Base-by-base conservation (phyloP, 768 basidiomycete genomes). In the Podaxis rugospora region DNA sequence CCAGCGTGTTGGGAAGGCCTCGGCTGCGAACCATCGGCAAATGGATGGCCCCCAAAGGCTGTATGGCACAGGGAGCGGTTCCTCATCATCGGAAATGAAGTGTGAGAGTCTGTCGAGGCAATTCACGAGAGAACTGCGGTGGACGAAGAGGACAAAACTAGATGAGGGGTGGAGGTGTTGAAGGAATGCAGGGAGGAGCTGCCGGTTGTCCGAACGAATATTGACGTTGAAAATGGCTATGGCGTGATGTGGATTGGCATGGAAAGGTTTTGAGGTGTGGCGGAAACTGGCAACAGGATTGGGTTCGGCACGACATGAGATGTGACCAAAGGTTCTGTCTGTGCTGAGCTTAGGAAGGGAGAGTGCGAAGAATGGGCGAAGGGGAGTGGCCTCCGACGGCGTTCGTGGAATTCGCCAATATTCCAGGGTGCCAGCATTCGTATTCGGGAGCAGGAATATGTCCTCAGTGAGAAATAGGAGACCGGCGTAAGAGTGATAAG, bases 251-350 rank as follows among this genome's bases (percentile, higher is more conserved):
- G 65, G 25, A 35, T 62, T 53, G 65, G 57, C 27, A 66, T 63
- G 7, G 73, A 68, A 59, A 49, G 64, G 35, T 55, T 50, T 56
- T 63, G 56, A 58, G 57, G 44, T 51, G 16, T 53, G 18, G 18
- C 35, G 47, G 23, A 51, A 53, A 13, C 21, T 59, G 46, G 55
- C 61, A 6, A 14, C 57, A 0, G 80, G 78, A 63, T 78, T 80
- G 28, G 78, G 79, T 62, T 83, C 78, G 3, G 72, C 71, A 7
- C 78, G 71, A 59, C 76, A 77, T 16, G 72, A 68, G 5, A 79
- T 71, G 11, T 50, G 57, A 23, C 64, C 58, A 23, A 75, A 62
- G 4, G 51, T 55, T 36, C 64, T 55, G 36, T 65, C 67, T 1
- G 67, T 65, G 6, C 65, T 61, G 6, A 80, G 68, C 6, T 36